phyloP scores from a whole-genome alignment of 306 rosid genomes.

The Inga laurina region DNA sequence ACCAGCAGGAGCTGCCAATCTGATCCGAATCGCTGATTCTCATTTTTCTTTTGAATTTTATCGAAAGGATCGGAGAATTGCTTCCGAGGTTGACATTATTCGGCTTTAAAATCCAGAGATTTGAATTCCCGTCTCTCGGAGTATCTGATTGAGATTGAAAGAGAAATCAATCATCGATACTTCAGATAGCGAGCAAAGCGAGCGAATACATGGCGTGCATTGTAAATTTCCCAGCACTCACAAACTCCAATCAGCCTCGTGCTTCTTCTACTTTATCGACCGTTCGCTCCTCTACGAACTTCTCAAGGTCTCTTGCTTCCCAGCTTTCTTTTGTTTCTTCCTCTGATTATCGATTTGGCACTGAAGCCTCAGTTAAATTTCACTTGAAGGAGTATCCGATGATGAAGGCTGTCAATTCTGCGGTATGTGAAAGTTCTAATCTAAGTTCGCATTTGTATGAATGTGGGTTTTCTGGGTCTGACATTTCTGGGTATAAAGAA shows the following conservation, averaged over 20 bases:
- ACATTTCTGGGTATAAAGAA: too few species aligned
- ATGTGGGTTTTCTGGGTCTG: background rate
- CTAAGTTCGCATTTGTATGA: background rate
- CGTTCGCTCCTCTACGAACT: background rate
- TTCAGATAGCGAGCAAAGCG: background rate
- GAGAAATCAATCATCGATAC: background rate
- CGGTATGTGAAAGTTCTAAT: constrained; percentile 16
- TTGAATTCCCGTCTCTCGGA: background rate
- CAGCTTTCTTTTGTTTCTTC: constrained; percentile 27
- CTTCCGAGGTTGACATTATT: background rate
- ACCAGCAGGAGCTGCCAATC: background rate
- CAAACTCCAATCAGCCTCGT: background rate
- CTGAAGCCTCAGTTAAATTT: background rate
- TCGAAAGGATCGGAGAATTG: background rate
- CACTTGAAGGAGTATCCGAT: background rate
- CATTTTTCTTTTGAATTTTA: background rate
- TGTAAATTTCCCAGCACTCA: background rate
- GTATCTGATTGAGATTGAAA: background rate
- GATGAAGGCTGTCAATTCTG: constrained; percentile 11
- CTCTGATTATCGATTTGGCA: constrained; percentile 3
- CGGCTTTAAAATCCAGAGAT: background rate
- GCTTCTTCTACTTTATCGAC: constrained; percentile 13
- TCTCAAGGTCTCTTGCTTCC: constrained; percentile 15
- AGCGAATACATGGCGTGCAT: constrained; percentile 3
- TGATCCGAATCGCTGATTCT: background rate